Base-by-base conservation (phyloP, 1,284 basidiomycete genomes). In the Ganoderma lingzhi region DNA sequence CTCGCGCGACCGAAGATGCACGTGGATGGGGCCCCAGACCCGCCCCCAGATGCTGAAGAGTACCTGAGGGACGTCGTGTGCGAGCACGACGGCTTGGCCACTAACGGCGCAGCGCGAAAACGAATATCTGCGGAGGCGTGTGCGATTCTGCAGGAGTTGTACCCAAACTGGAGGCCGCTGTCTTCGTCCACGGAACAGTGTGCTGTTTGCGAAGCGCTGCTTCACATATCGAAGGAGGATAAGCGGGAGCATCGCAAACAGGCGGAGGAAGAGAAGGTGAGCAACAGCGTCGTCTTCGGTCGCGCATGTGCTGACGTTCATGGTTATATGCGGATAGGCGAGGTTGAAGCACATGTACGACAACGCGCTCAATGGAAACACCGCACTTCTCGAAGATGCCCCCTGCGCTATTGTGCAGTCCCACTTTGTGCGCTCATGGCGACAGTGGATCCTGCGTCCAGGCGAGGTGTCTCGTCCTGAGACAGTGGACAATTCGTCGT, bases 191-290 rank as follows among this genome's bases (percentile, higher is more conserved):
- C 80, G 60, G 87, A 89, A 70, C 78, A 80, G 12, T 95, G 93
- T 73, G 76, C 84, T 3, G 74, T 88, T 10, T 95, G 93, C 74
- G 86, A 89, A 68, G 84, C 84, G 1, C 78, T 81, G 28, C 79
- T 88, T n/a, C 84, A 88, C 64, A 83, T 82, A 15, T 89, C 86
- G 9, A 88, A 85, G 73, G 87, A 87, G 75, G 87, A 86, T 71
- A 89, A 86, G 74, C 83, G 84, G 48, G 88, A 88, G 74, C 72
- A 85, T 62, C 87, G 88, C 62, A 88, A 83, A 76, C 85, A 83
- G 66, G 90, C 89, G 14, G 90, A 92, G 75, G 88, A 90, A 35
- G 93, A 95, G 80, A 94, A 93, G 88, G 93, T 91, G 66, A 32
- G 62, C 42, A n/a, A 23, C 44, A 37, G 44, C 32, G n/a, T 58